Evolutionary conservation across 306 rosid genomes (phyloP).

Genomic region (Vigna hirtella): DNA sequence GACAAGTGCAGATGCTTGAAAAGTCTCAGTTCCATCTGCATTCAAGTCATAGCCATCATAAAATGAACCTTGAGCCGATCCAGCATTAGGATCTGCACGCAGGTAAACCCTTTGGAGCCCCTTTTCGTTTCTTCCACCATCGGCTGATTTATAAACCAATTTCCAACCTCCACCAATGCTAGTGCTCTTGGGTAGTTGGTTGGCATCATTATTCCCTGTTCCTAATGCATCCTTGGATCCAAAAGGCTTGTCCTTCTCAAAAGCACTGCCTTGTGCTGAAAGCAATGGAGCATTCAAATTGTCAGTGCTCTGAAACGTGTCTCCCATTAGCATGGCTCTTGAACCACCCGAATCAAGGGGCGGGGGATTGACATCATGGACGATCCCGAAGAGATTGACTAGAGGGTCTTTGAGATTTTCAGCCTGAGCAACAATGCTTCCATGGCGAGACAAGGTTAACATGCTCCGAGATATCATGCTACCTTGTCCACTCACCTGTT

Average conservation of each 20-base stretch:
- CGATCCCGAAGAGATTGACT: conserved; percentile 78
- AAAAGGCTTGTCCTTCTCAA: background rate
- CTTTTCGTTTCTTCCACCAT: conserved; percentile 59
- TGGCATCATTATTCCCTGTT: background rate
- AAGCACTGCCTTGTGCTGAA: conserved; percentile 55
- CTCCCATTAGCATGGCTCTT: conserved; percentile 61
- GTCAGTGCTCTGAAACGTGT: conserved; percentile 55
- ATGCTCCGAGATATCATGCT: conserved; percentile 63
- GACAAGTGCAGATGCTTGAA: conserved; percentile 84
- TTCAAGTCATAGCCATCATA: conserved; percentile 59
- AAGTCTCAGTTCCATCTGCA: conserved; percentile 54
- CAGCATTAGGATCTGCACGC: conserved; percentile 65
- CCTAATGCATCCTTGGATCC: too few species aligned
- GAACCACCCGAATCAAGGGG: conserved; percentile 56
- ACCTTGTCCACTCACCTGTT: conserved; percentile 68
- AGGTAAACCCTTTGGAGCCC: conserved; percentile 78
- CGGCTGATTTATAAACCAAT: conserved; percentile 73
- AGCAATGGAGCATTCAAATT: conserved; percentile 69
- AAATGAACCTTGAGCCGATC: conserved; percentile 61
- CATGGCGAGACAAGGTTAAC: conserved; percentile 63
- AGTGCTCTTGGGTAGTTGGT: conserved; percentile 49
- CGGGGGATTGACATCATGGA: conserved; percentile 56
- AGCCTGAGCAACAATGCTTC: conserved; percentile 58
- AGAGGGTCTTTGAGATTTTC: conserved; percentile 70
- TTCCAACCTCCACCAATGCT: conserved; percentile 98